phyloP scores from a whole-genome alignment of 2,329 filamentous ascomycete genomes.

The Ascochyta pisi region DNA sequence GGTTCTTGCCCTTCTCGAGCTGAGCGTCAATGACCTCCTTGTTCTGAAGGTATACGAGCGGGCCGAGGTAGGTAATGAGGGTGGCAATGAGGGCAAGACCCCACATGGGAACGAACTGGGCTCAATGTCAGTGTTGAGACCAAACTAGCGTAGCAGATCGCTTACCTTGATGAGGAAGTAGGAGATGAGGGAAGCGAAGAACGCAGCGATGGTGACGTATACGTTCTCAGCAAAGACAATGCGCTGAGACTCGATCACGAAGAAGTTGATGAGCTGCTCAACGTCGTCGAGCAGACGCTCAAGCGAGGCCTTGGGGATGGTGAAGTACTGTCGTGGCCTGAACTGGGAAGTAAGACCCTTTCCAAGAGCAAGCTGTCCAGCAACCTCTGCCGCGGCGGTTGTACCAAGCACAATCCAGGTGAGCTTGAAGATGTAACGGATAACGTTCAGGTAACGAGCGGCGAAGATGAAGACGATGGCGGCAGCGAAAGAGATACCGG shows the following conservation, averaged over 20 bases:
- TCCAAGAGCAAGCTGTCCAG: conserved; percentile 62
- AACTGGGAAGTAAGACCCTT: conserved; percentile 67
- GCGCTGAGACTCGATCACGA: conserved; percentile 72
- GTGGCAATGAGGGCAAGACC: conserved; percentile 65
- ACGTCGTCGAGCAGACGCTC: conserved; percentile 68
- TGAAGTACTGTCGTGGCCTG: conserved; percentile 70
- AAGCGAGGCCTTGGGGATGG: conserved; percentile 67
- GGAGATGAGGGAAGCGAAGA: conserved; percentile 63
- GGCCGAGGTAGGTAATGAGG: conserved; percentile 63
- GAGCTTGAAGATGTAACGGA: conserved; percentile 67
- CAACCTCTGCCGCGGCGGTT: conserved; percentile 64
- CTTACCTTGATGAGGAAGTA: conserved; percentile 67
- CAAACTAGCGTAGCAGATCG: neutral
- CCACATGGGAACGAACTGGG: conserved; percentile 66
- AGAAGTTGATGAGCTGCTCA: conserved; percentile 71
- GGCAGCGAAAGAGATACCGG: conserved; percentile 64
- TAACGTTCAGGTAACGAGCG: conserved; percentile 67
- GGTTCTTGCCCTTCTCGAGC: conserved; percentile 60
- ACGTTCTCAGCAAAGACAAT: conserved; percentile 71
- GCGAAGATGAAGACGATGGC: conserved; percentile 67
- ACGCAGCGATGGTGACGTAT: conserved; percentile 65
- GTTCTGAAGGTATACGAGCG: conserved; percentile 70
- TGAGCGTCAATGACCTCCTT: conserved; percentile 69
- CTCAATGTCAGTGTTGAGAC: neutral
- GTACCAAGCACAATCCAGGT: conserved; percentile 66